These are phyloP conservation scores for Amphibolis antarctica DNA, from an alignment of 106 monocot genomes.

Conservation along the genomic window DNA sequence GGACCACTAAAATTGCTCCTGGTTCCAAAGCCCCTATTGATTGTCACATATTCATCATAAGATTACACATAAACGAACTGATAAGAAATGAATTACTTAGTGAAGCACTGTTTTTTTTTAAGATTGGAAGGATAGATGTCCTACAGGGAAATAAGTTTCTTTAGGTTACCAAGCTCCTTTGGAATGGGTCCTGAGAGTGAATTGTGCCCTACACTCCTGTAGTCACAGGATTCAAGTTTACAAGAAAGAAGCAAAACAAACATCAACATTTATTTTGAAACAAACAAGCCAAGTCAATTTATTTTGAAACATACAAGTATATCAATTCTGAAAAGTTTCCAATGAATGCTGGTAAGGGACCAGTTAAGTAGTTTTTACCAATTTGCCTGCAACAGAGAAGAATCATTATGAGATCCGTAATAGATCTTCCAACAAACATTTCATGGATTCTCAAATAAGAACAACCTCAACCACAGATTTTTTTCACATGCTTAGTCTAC, in stretches of 20 bases:
- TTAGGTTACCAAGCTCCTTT: conserved; percentile 4
- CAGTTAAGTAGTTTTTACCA: background rate
- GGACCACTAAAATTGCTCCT: conserved; percentile 9
- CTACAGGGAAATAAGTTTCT: background rate
- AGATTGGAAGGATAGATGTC: background rate
- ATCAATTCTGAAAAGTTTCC: conserved; percentile 4
- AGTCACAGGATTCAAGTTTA: background rate
- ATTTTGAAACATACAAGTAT: conserved; percentile 5
- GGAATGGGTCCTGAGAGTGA: background rate
- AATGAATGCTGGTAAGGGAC: conserved; percentile 8
- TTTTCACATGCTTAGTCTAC: no score
- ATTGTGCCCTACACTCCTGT: background rate
- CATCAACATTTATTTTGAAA: background rate
- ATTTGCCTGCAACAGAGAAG: background rate
- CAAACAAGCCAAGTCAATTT: background rate
- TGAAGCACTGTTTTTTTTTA: background rate
- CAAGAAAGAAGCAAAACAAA: background rate
- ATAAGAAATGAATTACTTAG: background rate
- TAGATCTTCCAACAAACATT: no score
- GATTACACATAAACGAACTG: background rate
- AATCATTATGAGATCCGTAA: no score
- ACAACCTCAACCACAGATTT: no score
- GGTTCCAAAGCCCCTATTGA: conserved; percentile 10
- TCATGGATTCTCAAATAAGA: no score
- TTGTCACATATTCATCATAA: background rate